These are phyloP conservation scores for Globisporangium abappressorium DNA, from an alignment of 352 stramenopile genomes.

Conservation along the genomic window DNA sequence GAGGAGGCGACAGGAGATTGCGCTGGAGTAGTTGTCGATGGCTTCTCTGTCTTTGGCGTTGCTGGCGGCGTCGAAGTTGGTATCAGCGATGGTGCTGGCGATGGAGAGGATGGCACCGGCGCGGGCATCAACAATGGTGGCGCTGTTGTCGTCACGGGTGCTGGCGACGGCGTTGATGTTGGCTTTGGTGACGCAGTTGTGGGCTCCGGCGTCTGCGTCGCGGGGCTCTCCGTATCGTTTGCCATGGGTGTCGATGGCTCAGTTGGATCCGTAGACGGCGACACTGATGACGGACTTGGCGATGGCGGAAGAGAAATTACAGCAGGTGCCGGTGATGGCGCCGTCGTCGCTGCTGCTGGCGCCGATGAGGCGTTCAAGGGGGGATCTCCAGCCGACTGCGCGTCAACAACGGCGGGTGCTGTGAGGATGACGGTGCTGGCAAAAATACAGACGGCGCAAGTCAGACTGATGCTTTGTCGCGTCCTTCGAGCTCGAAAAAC, in stretches of 20 bases:
- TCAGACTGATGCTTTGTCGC: not conserved
- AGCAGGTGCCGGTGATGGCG: not conserved
- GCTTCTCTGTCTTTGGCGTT: conserved; percentile 1
- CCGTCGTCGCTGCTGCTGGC: not conserved
- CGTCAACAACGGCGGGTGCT: not conserved
- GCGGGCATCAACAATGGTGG: conserved; percentile 9
- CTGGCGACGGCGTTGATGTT: not conserved
- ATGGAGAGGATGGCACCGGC: not conserved
- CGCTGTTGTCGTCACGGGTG: not conserved
- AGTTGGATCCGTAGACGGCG: not conserved
- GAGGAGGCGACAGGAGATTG: not conserved
- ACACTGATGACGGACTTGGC: not conserved
- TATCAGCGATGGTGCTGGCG: conserved; percentile 2
- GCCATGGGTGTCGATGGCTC: not conserved
- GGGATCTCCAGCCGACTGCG: not conserved
- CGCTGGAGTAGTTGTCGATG: conserved; percentile 4
- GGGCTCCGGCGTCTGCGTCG: not conserved
- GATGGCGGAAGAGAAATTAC: not conserved
- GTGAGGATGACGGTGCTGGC: not conserved
- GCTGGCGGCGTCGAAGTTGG: conserved; percentile 6
- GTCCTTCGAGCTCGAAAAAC: conserved; percentile 1
- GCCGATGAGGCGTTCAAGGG: not conserved
- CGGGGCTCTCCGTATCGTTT: not conserved
- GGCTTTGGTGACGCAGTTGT: not conserved
- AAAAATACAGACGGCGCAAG: conserved; percentile 1